Evolutionary conservation across 805 yeast species (phyloP).

Genomic region (Torulaspora maleeae): DNA sequence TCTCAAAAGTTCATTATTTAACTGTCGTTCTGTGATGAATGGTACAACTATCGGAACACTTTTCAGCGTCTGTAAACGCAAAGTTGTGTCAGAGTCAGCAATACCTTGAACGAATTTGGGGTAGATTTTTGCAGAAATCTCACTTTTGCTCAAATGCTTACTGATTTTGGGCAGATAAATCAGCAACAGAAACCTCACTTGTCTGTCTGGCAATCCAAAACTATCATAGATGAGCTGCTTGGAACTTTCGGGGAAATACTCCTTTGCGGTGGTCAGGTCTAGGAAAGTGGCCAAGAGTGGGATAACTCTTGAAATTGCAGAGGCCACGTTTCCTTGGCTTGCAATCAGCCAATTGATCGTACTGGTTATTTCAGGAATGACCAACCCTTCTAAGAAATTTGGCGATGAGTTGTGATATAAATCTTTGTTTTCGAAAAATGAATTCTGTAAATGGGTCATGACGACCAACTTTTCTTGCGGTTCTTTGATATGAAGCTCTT

Average conservation of each 20-base stretch:
- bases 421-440: conserved; percentile 39
- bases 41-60: conserved; percentile 50
- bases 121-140: conserved; percentile 66
- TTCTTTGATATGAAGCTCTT: conserved; percentile 50
- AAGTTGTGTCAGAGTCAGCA: conserved; percentile 74
- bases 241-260: conserved; percentile 29
- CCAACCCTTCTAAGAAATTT: conserved; percentile 51
- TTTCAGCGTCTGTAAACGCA: conserved; percentile 75
- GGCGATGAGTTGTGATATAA: conserved; percentile 39
- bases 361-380: conserved; percentile 61
- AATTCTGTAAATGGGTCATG: conserved; percentile 25
- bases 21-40: conserved; percentile 67
- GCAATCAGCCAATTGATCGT: conserved; percentile 18
- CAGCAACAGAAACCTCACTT: conserved; percentile 67
- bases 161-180: conserved; percentile 55
- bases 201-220: conserved; percentile 66
- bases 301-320: conserved; percentile 30
- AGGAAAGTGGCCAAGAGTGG: conserved; percentile 32
- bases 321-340: conserved; percentile 29
- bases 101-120: conserved; percentile 72
- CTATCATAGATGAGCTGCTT: conserved; percentile 63
- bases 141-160: conserved; percentile 48
- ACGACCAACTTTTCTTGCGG: conserved; percentile 48
- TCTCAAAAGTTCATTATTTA: conserved; percentile 80
- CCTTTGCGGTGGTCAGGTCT: conserved; percentile 37